Base-by-base conservation (phyloP, 495 filamentous ascomycete species). In the Neurospora tetrasperma region DNA sequence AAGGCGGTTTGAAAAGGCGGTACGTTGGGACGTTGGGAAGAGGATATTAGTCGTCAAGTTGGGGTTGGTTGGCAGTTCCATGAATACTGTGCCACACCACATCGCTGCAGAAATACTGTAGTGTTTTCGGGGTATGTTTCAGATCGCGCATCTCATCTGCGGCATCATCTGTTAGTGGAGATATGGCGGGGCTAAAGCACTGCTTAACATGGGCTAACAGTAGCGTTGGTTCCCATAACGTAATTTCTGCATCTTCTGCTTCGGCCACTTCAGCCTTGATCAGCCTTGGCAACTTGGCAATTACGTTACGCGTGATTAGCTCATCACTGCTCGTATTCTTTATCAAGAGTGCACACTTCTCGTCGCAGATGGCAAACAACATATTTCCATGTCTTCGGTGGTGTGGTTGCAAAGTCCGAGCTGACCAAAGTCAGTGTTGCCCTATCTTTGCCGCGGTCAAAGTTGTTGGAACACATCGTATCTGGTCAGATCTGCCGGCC, bases 281-380 rank as follows among this genome's bases (percentile, higher is more conserved):
- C 23, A 31, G 23, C 54, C 54, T 62, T 62, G 54, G 54, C 54
- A 31, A 27, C 20, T 62, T 31, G 54, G 54, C 54, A 62, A 62
- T 62, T 62, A 62, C 54, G 54, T 62, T 62, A 62, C 54, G 23
- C 54, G 23, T 16, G 31, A 62, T 62, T 31, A 59, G 23, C 54
- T 54, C 46, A 23, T 54, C 46, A 23, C n/a, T 23, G n/a, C 9
- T 59, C 35, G 35, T 38, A 38, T 5, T 38, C 35, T 38, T 38
- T 38, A 38, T 38, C 0, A 38, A 5, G 35, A 5, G 4, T 38
- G 35, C 5, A 38, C 35, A 31, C 27, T 85, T 79, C 20, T 76
- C 78, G 31, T 83, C 80, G 74, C 83, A 85, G 66, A 86, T 81
- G 43, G 74, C 72, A 20, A 84, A 72, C 40, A 85, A 77, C 35